These are phyloP conservation scores for Pichia ethanolica DNA, from an alignment of 805 yeast species.

Conservation along the genomic window DNA sequence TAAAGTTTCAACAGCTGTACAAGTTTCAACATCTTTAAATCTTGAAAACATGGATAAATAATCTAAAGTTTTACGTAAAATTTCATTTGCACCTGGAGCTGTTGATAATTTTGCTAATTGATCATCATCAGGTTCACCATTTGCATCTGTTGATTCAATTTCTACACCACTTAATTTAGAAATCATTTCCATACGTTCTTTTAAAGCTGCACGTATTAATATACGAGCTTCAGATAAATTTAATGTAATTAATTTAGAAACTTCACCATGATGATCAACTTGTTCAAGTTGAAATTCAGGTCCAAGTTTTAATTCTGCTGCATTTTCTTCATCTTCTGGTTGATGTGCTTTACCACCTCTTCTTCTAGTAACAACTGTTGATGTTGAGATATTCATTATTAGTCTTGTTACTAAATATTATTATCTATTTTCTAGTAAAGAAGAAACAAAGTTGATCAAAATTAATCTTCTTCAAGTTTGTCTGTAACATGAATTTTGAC, in stretches of 20 bases:
- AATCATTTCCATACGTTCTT: constrained; percentile 57
- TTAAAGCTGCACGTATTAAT: constrained; percentile 81
- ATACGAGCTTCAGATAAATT: constrained; percentile 87
- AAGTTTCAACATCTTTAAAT: constrained; percentile 87
- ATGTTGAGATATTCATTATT: constrained; percentile 78
- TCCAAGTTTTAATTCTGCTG: constrained; percentile 79
- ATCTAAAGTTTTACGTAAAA: constrained; percentile 85
- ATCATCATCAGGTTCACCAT: constrained; percentile 36
- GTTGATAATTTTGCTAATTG: constrained; percentile 42
- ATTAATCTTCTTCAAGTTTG: too few species aligned
- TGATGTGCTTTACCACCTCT: constrained; percentile 52
- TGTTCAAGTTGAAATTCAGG: constrained; percentile 86
- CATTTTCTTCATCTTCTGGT: constrained; percentile 87
- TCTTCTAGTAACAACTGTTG: constrained; percentile 79
- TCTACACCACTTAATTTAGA: constrained; percentile 29
- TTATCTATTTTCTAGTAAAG: too few species aligned
- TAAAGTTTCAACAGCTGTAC: constrained; percentile 86
- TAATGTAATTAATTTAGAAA: constrained; percentile 70
- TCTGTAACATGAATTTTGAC: too few species aligned
- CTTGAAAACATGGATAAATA: constrained; percentile 80
- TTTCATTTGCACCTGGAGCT: constrained; percentile 77
- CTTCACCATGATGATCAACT: constrained; percentile 71
- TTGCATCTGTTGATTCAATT: constrained; percentile 21
- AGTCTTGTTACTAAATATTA: too few species aligned
- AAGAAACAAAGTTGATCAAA: too few species aligned